Base-by-base conservation (phyloP, 202 grass and related monocot genomes). In the Cymbopogon flexuosus region DNA sequence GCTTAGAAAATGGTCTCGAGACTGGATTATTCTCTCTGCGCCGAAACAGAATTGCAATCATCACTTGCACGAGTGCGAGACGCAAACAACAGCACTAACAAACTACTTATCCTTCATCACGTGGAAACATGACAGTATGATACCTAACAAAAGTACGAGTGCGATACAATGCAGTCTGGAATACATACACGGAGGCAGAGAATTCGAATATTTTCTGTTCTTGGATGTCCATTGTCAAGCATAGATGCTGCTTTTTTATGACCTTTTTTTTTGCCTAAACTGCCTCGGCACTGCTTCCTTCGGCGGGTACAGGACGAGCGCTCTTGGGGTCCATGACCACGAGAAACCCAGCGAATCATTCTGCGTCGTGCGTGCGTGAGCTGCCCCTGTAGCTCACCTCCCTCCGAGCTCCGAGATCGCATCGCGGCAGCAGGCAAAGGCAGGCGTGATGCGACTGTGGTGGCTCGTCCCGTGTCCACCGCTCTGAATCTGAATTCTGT, bases 381-480 rank as follows among this genome's bases (percentile, higher is more conserved):
- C 81, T 84, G 76, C 76, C 76, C n/a, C 57, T 40, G 60, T 10
- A 7, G 21, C 5, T 46, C 5, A 6, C n/a, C 7, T 0, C 8
- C 8, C 39, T 4, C 15, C 7, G 27, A 27, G 27, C 27, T 24
- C 27, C 75, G n/a, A 84, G 70, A 88, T 80, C 70, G 42, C 81
- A 84, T 84, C 75, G 54, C 12, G 74, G 22, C 33, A 21, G 69
- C 60, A 39, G 54, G 33, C 72, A 16, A 63, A 21, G 45, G 6
- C 1, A 4, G 13, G 40, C 8, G n/a, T 27, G 31, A 23, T 3
- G 62, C 62, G 33, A 35, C 62, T 34, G 62, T 35, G 63, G 35
- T 35, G 63, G 35, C 63, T 40, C 37, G 35, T 23, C 36, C 40
- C 40, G 41, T 15, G 66, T 27, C 58, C 58, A 29, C 68, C 41